A percentile compares a stretch with the other conserved stretches of the same genome.
Evolutionary conservation across 257 asterid genomes (phyloP).

Genomic region (Eucommia ulmoides): DNA sequence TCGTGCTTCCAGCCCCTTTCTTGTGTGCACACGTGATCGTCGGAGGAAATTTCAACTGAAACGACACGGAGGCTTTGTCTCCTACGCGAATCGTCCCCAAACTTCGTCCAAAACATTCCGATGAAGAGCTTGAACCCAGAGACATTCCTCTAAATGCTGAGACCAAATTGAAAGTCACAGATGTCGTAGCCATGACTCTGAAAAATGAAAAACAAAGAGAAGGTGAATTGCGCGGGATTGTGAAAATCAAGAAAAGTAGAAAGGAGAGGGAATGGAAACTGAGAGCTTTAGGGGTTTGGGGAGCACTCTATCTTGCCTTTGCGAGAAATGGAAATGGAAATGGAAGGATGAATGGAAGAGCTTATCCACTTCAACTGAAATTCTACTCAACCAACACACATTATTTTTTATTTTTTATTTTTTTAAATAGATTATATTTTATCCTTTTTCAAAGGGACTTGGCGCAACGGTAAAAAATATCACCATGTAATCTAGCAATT

Average conservation of each 20-base stretch:
- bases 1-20: conserved; percentile 97
- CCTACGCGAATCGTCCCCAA: conserved; percentile 27
- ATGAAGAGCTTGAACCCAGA: conserved; percentile 42
- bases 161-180: conserved; percentile 44
- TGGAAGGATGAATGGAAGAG: too few relatives aligned
- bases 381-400: too few relatives aligned
- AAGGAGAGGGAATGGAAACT: not conserved
- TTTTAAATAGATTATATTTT: too few relatives aligned
- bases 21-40: conserved; percentile 88
- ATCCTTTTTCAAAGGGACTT: too few relatives aligned
- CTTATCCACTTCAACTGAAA: too few relatives aligned
- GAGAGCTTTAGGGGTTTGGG: too few relatives aligned
- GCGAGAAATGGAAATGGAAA: too few relatives aligned
- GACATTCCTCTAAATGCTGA: conserved; percentile 70
- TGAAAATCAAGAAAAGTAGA: not conserved
- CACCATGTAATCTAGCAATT: too few relatives aligned
- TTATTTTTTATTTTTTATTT: too few relatives aligned
- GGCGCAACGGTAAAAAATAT: too few relatives aligned
- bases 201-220: not conserved
- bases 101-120: conserved; percentile 39
- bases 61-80: conserved; percentile 24
- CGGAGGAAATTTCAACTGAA: conserved; percentile 47
- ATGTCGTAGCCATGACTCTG: conserved; percentile 49
- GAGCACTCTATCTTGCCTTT: too few relatives aligned
- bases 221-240: too few relatives aligned